A percentile compares a stretch with the other conserved stretches of the same genome.
phyloP scores from a whole-genome alignment of 2,329 filamentous ascomycete species.

The Davidsoniella neocaledoniae region DNA sequence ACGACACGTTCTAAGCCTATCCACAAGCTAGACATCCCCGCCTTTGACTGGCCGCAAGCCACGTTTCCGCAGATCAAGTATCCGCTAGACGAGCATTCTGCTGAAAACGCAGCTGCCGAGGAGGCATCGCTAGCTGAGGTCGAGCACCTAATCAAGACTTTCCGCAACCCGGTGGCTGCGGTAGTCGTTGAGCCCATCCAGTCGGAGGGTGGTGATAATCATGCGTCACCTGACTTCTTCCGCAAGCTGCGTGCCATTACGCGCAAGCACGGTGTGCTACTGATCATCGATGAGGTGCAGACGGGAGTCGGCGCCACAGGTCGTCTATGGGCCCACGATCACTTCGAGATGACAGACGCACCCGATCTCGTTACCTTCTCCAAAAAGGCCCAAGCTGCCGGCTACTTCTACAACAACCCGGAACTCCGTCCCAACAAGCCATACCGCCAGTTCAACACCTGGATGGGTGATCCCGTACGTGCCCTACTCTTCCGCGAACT shows the following conservation, averaged over 20 bases:
- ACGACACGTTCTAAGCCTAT: conserved; percentile 71
- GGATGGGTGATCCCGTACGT: conserved; percentile 69
- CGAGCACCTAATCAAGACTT: conserved; percentile 50
- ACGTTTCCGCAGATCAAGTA: conserved; percentile 64
- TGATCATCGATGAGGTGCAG: conserved; percentile 76
- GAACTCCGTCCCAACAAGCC: conserved; percentile 63
- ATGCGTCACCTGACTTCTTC: conserved; percentile 67
- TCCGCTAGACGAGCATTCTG: conserved; percentile 50
- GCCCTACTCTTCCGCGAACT: conserved; percentile 64
- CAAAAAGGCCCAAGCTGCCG: conserved; percentile 74
- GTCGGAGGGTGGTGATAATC: conserved; percentile 72
- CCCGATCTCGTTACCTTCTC: conserved; percentile 81
- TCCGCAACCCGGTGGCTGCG: conserved; percentile 54
- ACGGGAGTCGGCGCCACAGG: conserved; percentile 73
- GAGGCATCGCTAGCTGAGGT: conserved; percentile 55
- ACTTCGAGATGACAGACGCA: conserved; percentile 45
- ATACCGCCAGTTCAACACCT: conserved; percentile 77
- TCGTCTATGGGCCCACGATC: conserved; percentile 76
- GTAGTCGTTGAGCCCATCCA: conserved; percentile 67
- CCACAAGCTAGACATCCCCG: conserved; percentile 77
- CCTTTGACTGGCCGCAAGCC: conserved; percentile 77
- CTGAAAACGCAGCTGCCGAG: conserved; percentile 57
- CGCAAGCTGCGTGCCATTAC: conserved; percentile 56
- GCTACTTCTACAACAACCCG: conserved; percentile 67
- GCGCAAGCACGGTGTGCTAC: conserved; percentile 48